A percentile compares a stretch with the other conserved stretches of the same genome.
Evolutionary conservation across 805 yeast species (phyloP).

Genomic region (Pichia pseudocactophila): DNA sequence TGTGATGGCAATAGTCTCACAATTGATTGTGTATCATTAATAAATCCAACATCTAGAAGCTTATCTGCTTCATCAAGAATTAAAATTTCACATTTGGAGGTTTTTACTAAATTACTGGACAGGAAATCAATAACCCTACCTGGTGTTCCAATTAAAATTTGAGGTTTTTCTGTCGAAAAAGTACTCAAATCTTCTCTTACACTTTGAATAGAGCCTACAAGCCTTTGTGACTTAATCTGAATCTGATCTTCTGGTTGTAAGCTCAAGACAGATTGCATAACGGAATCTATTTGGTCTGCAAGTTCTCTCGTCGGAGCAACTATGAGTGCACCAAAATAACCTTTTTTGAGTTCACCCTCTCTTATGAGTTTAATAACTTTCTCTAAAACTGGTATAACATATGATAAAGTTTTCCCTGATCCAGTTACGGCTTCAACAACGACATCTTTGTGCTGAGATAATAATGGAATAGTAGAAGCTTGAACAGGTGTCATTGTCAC

Average conservation of each 20-base stretch:
- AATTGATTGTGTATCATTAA: constrained; percentile 57
- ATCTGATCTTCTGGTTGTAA: constrained; percentile 41
- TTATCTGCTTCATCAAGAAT: constrained; percentile 93
- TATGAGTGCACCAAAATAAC: constrained; percentile 63
- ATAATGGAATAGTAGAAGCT: constrained; percentile 85
- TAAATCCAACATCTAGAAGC: constrained; percentile 69
- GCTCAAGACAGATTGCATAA: constrained; percentile 49
- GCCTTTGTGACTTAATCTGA: constrained; percentile 44
- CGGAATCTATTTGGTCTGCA: constrained; percentile 63
- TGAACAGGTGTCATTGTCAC: constrained; percentile 92
- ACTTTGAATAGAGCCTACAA: constrained; percentile 55
- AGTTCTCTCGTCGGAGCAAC: constrained; percentile 62
- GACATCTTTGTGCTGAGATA: constrained; percentile 81
- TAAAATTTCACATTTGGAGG: constrained; percentile 58
- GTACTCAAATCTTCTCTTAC: constrained; percentile 63
- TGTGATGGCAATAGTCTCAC: constrained; percentile 74
- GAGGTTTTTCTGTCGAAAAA: constrained; percentile 51
- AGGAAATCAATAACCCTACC: constrained; percentile 79
- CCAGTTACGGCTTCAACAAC: constrained; percentile 98
- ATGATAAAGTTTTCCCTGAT: constrained; percentile 95
- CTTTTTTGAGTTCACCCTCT: constrained; percentile 36
- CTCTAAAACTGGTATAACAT: constrained; percentile 73
- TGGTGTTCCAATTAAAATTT: constrained; percentile 83
- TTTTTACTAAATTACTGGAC: constrained; percentile 46
- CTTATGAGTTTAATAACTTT: constrained; percentile 34